Evolutionary conservation across 2,329 filamentous ascomycete species (phyloP), one percentile per base, ranked within the genome.

Genomic region (Hypoxylon sp.): DNA sequence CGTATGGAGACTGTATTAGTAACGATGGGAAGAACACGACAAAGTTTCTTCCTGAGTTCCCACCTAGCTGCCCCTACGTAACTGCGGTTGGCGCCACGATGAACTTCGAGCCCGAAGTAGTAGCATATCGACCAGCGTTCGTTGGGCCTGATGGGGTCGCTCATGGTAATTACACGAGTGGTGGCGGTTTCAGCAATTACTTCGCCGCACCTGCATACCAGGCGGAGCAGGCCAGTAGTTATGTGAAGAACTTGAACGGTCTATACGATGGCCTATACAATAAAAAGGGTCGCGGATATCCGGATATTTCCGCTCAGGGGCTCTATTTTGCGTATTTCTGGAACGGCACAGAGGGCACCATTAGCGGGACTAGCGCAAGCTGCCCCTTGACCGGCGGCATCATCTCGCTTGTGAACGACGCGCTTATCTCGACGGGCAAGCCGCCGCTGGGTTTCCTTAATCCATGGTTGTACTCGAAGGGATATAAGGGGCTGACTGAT

Each of bases 391-490:
- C 86, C 2, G 82, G 87, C 0, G 85, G 82, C 17, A 81, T 91
- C 62, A 80, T 91, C 38, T 80, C 86, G 1, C 81, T 91, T 3
- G 80, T 91, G 48, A 91, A 91, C 70, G 89, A 90, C 67, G 87
- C 86, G 0, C 79, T 88, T 13, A 76, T 90, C 17, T 78, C 83
- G 0, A 79, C 78, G 10, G 85, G 86, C 6, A 83, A 85, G 73
- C 73, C 74, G 6, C 72, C 77, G 0, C 72, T 83, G 2, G 81
- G 82, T 1, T 83, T 82, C 72, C 72, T 83, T 70, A 84, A 83
- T 69, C 82, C 82, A 5, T 82, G 80, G 80, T 57, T 83, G 38
- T 83, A 83, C 67, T 71, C 72, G 17, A 74, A 64, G 48, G 77
- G 73, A 14, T 75, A 72, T 23, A 74, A 75, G 25, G 80, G 75